Base-by-base conservation (phyloP, 2,329 filamentous ascomycete species). In the Calonectria pauciramosa region DNA sequence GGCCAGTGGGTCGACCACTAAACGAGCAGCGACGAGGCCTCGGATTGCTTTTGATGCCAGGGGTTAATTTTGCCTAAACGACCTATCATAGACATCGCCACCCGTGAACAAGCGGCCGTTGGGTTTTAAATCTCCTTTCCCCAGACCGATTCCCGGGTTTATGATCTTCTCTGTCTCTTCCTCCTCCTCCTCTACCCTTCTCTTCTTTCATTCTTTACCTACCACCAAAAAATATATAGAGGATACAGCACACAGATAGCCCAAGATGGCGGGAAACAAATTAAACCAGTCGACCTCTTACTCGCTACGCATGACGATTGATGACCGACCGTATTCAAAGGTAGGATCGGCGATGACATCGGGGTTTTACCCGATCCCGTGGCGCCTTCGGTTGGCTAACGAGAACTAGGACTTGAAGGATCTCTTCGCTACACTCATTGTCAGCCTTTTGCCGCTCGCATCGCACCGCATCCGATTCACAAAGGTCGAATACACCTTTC, bases 261-360 rank as follows among this genome's bases (percentile, higher is more conserved):
- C 26, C 41, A 65, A 34, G 13, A 65, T 65, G 60, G 38, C 38
- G 41, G 60, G 26, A 65, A 65, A 65, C 60, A 65, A 49, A 28
- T 16, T 65, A n/a, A 65, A 65, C 60, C 96, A 99, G 87, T 98
- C 96, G 73, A 98, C 96, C 30, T 98, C 96, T 80, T 93, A 96
- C 84, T 89, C 99, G 82, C 90, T 99, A 88, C 96, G 96, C 86
- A 98, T 98, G 96, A 98, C 96, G 85, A 94, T 96, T 82, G 96
- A 99, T 89, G 96, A 98, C 82, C 92, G 96, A 82, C 96, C 96
- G 44, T 98, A 96, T 83, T 98, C 96, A 72, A 95, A 94, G 88
- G 95, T 98, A 90, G 86, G 93, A 90, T 66, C 38, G 11, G 18
- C 8, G 49, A n/a, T 13, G 34, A 10, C n/a, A 52, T 38, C 4